These are phyloP conservation scores for Venturia nashicola DNA, from an alignment of 2,329 filamentous ascomycete species.

Conservation along the genomic window DNA sequence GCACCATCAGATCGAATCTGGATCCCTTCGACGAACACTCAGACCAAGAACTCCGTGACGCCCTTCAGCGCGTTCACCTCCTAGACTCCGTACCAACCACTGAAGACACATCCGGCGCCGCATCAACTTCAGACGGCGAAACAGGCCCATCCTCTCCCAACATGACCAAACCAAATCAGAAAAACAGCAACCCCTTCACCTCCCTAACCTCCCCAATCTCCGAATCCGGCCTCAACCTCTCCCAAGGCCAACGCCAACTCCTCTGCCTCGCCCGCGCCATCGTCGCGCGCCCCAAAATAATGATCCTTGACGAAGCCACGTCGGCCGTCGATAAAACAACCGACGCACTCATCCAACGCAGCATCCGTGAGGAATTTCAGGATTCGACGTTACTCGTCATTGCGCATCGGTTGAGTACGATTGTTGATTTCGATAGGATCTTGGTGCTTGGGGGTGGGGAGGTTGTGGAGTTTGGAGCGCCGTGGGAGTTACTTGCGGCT, in stretches of 20 bases:
- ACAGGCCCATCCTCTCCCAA: neutral
- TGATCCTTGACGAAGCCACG: conserved; percentile 72
- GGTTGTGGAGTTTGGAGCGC: conserved; percentile 49
- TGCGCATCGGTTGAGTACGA: conserved; percentile 12
- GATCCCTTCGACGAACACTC: conserved; percentile 63
- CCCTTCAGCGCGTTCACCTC: conserved; percentile 59
- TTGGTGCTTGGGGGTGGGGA: conserved; percentile 10
- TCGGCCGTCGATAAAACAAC: conserved; percentile 68
- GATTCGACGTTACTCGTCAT: conserved; percentile 12
- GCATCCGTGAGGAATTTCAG: conserved; percentile 43
- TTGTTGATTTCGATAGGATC: conserved; percentile 12
- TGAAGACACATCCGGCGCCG: neutral
- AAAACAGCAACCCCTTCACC: conserved; percentile 14
- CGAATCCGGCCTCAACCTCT: conserved; percentile 14
- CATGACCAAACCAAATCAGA: neutral
- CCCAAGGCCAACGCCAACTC: conserved; percentile 15
- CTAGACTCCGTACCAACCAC: conserved; percentile 17
- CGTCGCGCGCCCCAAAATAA: conserved; percentile 50
- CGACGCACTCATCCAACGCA: conserved; percentile 60
- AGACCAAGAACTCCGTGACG: conserved; percentile 57
- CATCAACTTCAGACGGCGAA: neutral
- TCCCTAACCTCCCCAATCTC: conserved; percentile 12
- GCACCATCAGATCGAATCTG: conserved; percentile 63
- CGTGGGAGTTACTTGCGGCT: conserved; percentile 46
- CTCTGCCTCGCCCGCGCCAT: conserved; percentile 16